phyloP scores from a whole-genome alignment of 257 asterid species.

The Nicotiana attenuata region DNA sequence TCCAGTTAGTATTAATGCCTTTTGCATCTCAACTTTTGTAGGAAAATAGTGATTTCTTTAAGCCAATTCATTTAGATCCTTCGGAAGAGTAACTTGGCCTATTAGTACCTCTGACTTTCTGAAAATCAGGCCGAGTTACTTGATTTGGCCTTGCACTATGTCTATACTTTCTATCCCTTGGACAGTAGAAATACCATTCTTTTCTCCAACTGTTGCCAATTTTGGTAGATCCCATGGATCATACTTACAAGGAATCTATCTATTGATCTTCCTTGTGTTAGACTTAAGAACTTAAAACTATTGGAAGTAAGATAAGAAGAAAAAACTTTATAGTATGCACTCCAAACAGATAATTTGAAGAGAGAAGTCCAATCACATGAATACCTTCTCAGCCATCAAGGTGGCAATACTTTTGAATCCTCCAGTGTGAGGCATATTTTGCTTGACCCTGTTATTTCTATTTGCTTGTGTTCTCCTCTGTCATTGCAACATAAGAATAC shows the following conservation, averaged over 20 bases:
- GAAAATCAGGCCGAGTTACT: conserved; percentile 81
- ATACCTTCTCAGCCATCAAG: too few relatives aligned
- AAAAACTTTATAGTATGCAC: neutral
- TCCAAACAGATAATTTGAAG: conserved; percentile 18
- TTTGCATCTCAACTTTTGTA: conserved; percentile 86
- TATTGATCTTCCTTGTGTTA: neutral
- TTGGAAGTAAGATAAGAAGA: too few relatives aligned
- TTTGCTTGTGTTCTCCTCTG: too few relatives aligned
- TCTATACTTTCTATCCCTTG: conserved; percentile 32
- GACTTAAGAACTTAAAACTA: neutral
- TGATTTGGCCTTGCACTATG: conserved; percentile 84
- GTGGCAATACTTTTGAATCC: too few relatives aligned
- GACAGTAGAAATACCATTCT: conserved; percentile 72
- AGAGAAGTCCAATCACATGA: conserved; percentile 9
- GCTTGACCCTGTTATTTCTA: too few relatives aligned
- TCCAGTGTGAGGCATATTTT: too few relatives aligned
- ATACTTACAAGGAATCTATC: conserved; percentile 40
- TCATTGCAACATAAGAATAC: too few relatives aligned
- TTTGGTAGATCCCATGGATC: conserved; percentile 95
- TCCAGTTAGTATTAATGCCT: conserved; percentile 88
- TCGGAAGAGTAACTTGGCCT: conserved; percentile 42
- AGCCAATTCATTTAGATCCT: conserved; percentile 57
- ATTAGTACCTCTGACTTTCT: conserved; percentile 27
- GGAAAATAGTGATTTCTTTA: conserved; percentile 80
- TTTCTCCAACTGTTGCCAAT: conserved; percentile 76